Conservation (phyloP, 495 filamentous ascomycete species). For the Hypoxylon intermedium region DNA sequence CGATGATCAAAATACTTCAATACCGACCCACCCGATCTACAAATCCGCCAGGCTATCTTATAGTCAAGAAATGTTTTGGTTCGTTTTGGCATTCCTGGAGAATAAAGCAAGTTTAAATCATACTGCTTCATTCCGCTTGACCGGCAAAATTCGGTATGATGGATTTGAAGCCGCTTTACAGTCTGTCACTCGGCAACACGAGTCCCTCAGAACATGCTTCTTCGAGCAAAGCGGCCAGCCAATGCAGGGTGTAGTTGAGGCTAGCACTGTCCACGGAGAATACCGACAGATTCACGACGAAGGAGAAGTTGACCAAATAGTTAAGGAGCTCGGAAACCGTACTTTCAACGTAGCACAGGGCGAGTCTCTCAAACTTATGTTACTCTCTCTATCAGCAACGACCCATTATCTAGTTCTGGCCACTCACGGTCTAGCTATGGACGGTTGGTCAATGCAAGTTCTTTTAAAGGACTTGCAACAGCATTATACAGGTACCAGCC, state of each 20-base stretch:
- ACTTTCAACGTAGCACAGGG: neutral
- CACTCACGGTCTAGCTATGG: neutral
- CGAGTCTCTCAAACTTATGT: too few species aligned
- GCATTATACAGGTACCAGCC: neutral
- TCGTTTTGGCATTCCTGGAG: constrained; percentile 38
- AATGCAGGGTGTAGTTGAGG: neutral
- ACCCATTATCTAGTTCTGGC: neutral
- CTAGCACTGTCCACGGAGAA: neutral
- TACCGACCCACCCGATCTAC: constrained; percentile 8
- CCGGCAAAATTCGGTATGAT: constrained; percentile 32
- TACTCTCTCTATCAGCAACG: neutral
- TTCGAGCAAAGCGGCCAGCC: constrained; percentile 31
- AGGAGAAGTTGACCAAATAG: neutral
- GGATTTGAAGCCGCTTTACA: constrained; percentile 41
- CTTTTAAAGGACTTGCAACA: constrained; percentile 13
- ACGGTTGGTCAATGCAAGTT: constrained; percentile 19
- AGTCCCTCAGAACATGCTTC: constrained; percentile 52
- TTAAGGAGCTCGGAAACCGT: neutral
- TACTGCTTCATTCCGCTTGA: constrained; percentile 31
- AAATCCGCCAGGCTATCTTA: constrained; percentile 1
- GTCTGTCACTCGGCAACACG: constrained; percentile 44
- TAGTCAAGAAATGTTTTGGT: constrained; percentile 42
- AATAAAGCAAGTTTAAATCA: constrained; percentile 50
- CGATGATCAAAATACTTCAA: too few species aligned
- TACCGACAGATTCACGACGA: neutral